Evolutionary conservation across 805 yeast species (phyloP).

Genomic region (Metschnikowia peoriensis): DNA sequence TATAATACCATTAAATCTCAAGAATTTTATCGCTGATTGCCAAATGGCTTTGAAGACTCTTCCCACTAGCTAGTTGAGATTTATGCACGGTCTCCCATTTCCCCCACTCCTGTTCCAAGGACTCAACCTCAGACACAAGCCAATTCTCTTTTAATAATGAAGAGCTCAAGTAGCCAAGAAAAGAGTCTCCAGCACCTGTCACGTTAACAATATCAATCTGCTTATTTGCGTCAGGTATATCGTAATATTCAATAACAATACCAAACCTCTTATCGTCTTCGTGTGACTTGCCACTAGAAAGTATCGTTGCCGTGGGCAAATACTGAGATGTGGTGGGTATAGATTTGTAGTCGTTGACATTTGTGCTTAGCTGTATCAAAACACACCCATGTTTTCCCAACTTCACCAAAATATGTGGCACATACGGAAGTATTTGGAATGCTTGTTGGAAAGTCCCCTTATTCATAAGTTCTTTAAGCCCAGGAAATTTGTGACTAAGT

Average conservation of each 20-base stretch:
- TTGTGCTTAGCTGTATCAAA: slow-evolving; percentile 33
- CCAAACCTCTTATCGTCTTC: slow-evolving; percentile 39
- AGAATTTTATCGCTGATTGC: slow-evolving; percentile 11
- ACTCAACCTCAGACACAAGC: slow-evolving; percentile 23
- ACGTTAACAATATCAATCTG: slow-evolving; percentile 52
- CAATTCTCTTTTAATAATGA: slow-evolving; percentile 26
- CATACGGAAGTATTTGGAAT: slow-evolving; percentile 69
- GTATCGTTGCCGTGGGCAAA: slow-evolving; percentile 23
- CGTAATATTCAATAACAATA: slow-evolving; percentile 62
- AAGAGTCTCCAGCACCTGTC: slow-evolving; percentile 88
- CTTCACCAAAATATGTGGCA: slow-evolving; percentile 65
- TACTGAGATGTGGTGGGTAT: slow-evolving; percentile 32
- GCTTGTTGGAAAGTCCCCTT: slow-evolving; percentile 63
- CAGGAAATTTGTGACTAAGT: slow-evolving; percentile 16
- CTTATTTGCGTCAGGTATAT: slow-evolving; percentile 34
- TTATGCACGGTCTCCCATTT: slow-evolving; percentile 37
- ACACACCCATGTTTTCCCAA: slow-evolving; percentile 66
- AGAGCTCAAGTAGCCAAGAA: slow-evolving; percentile 62
- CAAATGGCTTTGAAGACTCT: slow-evolving; percentile 8
- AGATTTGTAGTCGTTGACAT: slow-evolving; percentile 30
- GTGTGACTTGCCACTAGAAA: slow-evolving; percentile 20
- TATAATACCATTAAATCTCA: neutral
- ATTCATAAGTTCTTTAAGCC: slow-evolving; percentile 26
- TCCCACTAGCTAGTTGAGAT: slow-evolving; percentile 42
- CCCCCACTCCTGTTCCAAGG: slow-evolving; percentile 36